Conservation (phyloP, 2,329 filamentous ascomycete species). For the Colletotrichum truncatum region DNA sequence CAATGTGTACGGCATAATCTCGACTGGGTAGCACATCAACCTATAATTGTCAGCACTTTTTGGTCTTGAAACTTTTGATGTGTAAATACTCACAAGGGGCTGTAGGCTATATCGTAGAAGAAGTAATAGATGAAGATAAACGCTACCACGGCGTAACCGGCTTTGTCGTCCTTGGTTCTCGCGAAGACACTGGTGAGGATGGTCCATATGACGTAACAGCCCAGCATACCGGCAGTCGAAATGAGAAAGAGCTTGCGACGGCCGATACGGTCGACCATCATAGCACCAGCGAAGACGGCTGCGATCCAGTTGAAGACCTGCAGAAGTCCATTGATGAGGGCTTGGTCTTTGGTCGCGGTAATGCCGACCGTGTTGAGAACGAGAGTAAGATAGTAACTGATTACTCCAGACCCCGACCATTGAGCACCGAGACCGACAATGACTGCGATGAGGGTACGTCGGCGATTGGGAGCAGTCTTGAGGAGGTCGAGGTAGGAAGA, state of each 20-base stretch:
- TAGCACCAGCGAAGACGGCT: constrained; percentile 42
- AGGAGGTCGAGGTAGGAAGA: constrained; percentile 39
- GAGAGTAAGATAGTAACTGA: constrained; percentile 47
- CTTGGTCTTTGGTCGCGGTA: constrained; percentile 45
- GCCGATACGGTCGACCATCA: constrained; percentile 50
- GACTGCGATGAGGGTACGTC: constrained; percentile 36
- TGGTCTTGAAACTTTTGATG: no score
- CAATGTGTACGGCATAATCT: constrained; percentile 32
- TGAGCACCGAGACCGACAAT: constrained; percentile 38
- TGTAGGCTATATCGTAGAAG: constrained; percentile 31
- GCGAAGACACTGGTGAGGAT: constrained; percentile 24
- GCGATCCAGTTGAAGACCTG: constrained; percentile 26
- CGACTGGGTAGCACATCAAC: constrained; percentile 29
- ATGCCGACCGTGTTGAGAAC: constrained; percentile 42
- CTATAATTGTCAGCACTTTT: no score
- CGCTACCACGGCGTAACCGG: constrained; percentile 32
- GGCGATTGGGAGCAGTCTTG: constrained; percentile 38
- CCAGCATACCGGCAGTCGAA: constrained; percentile 39
- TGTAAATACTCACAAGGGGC: no score
- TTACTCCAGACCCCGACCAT: constrained; percentile 41
- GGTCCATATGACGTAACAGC: constrained; percentile 37
- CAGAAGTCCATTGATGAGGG: constrained; percentile 47
- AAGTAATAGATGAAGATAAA: constrained; percentile 32
- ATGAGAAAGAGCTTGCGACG: constrained; percentile 54
- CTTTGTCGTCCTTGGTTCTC: constrained; percentile 6